Evolutionary conservation across 1,284 basidiomycete genomes (phyloP), one percentile per base, ranked within the genome.

Genomic region (Cryptococcus deneoformans): DNA sequence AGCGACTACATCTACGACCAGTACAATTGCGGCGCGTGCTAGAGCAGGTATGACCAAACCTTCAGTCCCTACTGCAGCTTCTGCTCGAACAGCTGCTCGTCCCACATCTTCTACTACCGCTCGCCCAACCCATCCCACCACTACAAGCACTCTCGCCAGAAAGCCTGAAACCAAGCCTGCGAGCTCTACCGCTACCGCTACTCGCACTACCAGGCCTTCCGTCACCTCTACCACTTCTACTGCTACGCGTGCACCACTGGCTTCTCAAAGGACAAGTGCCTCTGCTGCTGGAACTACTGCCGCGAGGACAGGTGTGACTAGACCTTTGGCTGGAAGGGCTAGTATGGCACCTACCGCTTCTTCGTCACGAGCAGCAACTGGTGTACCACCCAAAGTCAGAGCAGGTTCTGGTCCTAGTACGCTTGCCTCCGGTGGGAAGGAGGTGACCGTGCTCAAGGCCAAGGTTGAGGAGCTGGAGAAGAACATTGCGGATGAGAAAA

Each of bases 401-500:
- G 48, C 37, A 29, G 60, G 57, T 3, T 58, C 53, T 37, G 60
- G 54, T 43, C 57, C 60, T 4, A 57, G 59, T 38, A 44, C 49
- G 5, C 6, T 56, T 16, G 42, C 45, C 14, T 39, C 36, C 12
- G 53, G 53, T 36, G 50, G 39, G n/a, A 60, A 62, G 39, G 58
- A 59, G 46, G 37, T 55, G 4, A 46, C 29, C 14, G 60, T 51
- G 43, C 51, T 63, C 24, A 62, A 68, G 54, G 39, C 35, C 7
- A 60, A 54, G 45, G 39, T 70, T 35, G 62, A 57, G 12, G 63
- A 64, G 40, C 52, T 70, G 6, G 66, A 70, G 50, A 54, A 57
- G 35, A 40, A 57, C 40, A 49, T 68, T 29, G 50, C 14, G 24
- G 52, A 53, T 3, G 60, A 60, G 54, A 64, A 65, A 50, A 51